A percentile compares a stretch with the other conserved stretches of the same genome.
phyloP scores from a whole-genome alignment of 129 eudicot species.

The Tanacetum coccineum region DNA sequence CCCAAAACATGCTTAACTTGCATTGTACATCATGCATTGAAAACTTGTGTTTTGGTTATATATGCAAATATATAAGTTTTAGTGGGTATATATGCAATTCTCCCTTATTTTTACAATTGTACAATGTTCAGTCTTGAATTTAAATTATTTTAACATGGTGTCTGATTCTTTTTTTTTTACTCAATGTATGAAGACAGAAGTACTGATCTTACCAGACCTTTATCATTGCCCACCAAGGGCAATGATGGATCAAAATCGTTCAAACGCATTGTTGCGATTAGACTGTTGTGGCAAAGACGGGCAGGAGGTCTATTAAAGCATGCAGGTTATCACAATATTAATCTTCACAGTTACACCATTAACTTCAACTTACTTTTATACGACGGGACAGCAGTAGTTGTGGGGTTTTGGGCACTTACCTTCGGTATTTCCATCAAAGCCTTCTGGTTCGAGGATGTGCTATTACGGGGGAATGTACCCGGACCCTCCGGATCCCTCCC shows the following conservation, averaged over 20 bases:
- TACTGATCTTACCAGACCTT: constrained; percentile 73
- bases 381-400: constrained; percentile 90
- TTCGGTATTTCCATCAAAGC: constrained; percentile 67
- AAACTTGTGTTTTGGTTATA: too few species aligned
- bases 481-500: constrained; percentile 99
- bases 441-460: constrained; percentile 99
- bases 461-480: constrained; percentile 95
- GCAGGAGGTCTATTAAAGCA: constrained; percentile 99
- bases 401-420: constrained; percentile 91
- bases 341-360: constrained; percentile 89
- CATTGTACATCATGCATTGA: too few species aligned
- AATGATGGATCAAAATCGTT: constrained; percentile 97
- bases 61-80: too few species aligned
- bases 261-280: constrained; percentile 97
- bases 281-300: constrained; percentile 99
- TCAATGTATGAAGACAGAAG: background rate
- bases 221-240: constrained; percentile 99
- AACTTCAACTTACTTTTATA: constrained; percentile 91
- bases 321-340: constrained; percentile 98
- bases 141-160: background rate
- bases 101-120: background rate
- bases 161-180: background rate
- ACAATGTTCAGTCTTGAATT: background rate
- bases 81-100: too few species aligned
- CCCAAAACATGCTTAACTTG: too few species aligned